Evolutionary conservation across 2,329 filamentous ascomycete genomes (phyloP), one percentile per base, ranked within the genome.

Genomic region (Pseudofabraea citricarpa): DNA sequence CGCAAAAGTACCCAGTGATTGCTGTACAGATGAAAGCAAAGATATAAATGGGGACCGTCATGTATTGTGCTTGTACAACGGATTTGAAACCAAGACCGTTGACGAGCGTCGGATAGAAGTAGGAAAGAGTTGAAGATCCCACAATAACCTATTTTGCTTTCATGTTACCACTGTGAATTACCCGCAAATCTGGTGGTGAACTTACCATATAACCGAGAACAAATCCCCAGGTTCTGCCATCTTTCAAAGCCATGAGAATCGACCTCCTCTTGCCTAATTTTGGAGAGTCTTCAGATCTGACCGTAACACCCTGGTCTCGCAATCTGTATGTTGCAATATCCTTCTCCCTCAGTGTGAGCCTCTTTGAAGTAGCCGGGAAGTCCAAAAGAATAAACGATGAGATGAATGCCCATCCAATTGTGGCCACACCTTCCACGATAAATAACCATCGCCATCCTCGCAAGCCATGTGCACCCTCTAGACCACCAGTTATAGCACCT

Each of bases 41-140:
- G 4, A 61, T 70, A 50, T 74, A 74, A 41, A 74, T 74, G 24
- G 70, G 70, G 4, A 72, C 38, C 13, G 27, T 31, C 38, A 41
- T 74, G 60, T 74, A 74, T 46, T 75, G 73, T 0, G 72, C 70
- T 33, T 64, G 64, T n/a, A n/a, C n/a, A 15, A 64, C 59, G 4
- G 61, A 59, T 2, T 59, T 66, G 50, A 74, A 77, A 16, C 73
- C 73, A 0, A 78, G 65, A 2, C 68, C 70, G n/a, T 68, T 58
- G 36, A 77, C 71, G 6, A 76, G 62, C 0, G 71, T 74, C 0
- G 72, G 73, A 50, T 75, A 76, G 55, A 77, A 77, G 61, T 77
- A 77, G 3, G 68, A 70, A 12, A 76, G 62, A 0, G 74, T 75
- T 1, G 67, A 69, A 7, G 66, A 69, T 12, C 69, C 69, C 31